phyloP scores from a whole-genome alignment of 352 stramenopile species.

The Globisporangium heterothallicum region DNA sequence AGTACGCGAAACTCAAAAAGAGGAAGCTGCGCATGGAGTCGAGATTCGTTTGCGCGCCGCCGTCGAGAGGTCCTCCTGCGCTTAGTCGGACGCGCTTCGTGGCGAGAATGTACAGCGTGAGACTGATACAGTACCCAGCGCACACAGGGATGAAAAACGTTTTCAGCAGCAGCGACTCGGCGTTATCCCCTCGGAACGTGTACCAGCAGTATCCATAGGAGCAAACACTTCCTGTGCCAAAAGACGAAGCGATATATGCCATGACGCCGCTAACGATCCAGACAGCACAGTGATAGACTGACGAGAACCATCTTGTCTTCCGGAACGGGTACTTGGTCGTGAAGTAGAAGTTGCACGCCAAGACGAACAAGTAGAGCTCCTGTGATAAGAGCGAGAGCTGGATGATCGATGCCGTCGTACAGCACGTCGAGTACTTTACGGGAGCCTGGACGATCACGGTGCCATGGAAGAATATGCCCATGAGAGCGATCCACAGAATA shows the following conservation, averaged over 20 bases:
- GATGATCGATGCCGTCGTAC: slow-evolving; percentile 48
- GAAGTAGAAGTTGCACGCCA: slow-evolving; percentile 86
- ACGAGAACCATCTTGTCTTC: slow-evolving; percentile 59
- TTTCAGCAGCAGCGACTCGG: slow-evolving; percentile 52
- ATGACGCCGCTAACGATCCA: slow-evolving; percentile 48
- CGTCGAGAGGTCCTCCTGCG: slow-evolving; percentile 25
- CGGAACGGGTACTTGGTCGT: slow-evolving; percentile 85
- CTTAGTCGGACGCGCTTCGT: slow-evolving; percentile 68
- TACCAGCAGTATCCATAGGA: slow-evolving; percentile 87
- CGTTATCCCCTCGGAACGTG: slow-evolving; percentile 30
- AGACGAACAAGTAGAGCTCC: slow-evolving; percentile 82
- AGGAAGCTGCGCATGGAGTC: slow-evolving; percentile 77
- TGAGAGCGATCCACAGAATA: slow-evolving; percentile 77
- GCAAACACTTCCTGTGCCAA: slow-evolving; percentile 43
- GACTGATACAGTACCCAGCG: slow-evolving; percentile 59
- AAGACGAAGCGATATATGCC: slow-evolving; percentile 42
- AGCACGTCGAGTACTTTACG: slow-evolving; percentile 50
- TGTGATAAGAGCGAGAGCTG: slow-evolving; percentile 72
- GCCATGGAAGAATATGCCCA: slow-evolving; percentile 77
- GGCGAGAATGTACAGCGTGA: slow-evolving; percentile 65
- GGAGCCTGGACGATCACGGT: slow-evolving; percentile 50
- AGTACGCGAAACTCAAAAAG: slow-evolving; percentile 66
- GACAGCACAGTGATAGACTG: slow-evolving; percentile 67
- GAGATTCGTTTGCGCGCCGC: slow-evolving; percentile 60
- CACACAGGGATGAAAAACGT: slow-evolving; percentile 59